These are phyloP conservation scores for Eucalyptus sp. DNA, from an alignment of 345 rosid genomes.

Conservation along the genomic window DNA sequence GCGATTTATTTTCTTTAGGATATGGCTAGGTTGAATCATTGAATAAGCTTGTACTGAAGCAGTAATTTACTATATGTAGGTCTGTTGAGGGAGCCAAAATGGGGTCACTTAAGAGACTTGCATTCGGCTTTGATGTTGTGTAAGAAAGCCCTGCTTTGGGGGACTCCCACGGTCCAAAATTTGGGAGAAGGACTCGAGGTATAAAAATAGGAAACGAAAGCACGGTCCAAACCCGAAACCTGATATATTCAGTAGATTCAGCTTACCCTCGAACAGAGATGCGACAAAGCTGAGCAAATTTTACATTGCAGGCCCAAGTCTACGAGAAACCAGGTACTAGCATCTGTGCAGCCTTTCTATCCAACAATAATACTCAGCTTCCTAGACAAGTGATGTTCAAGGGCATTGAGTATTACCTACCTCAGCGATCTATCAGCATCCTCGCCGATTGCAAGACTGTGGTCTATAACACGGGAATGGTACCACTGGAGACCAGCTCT, in stretches of 20 bases:
- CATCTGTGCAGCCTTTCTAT: constrained; percentile 31
- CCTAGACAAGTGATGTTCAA: constrained; percentile 7
- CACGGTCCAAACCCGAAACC: background rate
- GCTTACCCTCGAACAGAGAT: background rate
- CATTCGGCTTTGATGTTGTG: constrained; percentile 23
- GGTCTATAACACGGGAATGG: constrained; percentile 19
- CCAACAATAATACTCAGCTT: constrained; percentile 12
- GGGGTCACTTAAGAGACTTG: constrained; percentile 41
- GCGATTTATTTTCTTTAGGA: background rate
- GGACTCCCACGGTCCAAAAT: constrained; percentile 6
- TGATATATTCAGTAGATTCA: background rate
- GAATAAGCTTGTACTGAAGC: background rate
- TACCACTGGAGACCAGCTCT: background rate
- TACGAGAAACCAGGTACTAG: constrained; percentile 7
- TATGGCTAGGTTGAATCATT: background rate
- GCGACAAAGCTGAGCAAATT: background rate
- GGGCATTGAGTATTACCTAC: constrained; percentile 19
- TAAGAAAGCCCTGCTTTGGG: constrained; percentile 26
- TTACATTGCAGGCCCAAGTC: constrained; percentile 15
- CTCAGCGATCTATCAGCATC: constrained; percentile 25
- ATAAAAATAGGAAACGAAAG: background rate
- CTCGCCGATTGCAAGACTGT: constrained; percentile 36
- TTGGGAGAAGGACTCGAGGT: constrained; percentile 19
- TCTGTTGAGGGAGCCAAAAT: constrained; percentile 33
- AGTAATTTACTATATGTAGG: background rate